phyloP scores from a whole-genome alignment of 768 basidiomycete genomes.

The Tulasnella sp. region DNA sequence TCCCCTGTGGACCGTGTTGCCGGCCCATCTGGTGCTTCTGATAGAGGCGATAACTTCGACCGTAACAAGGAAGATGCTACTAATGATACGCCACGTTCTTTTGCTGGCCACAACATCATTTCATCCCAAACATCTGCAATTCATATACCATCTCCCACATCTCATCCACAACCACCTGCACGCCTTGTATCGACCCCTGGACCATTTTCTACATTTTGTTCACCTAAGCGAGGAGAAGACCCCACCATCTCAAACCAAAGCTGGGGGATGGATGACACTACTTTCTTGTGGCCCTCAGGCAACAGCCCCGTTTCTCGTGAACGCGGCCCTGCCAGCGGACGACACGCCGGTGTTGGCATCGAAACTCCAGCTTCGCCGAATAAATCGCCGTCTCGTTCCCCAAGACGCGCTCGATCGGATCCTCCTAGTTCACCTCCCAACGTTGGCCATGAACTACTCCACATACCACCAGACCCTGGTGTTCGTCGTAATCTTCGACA shows the following conservation, averaged over 20 bases:
- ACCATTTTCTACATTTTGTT: neutral
- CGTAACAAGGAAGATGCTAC: no score
- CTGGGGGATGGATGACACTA: neutral
- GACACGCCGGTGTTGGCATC: neutral
- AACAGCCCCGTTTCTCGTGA: neutral
- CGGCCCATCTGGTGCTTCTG: neutral
- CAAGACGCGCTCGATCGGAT: constrained; percentile 1
- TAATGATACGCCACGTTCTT: no score
- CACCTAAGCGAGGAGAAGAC: neutral
- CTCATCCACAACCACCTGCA: no score
- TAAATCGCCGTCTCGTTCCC: neutral
- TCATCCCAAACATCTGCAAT: no score
- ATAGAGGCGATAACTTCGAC: neutral
- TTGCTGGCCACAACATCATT: no score
- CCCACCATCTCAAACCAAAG: neutral
- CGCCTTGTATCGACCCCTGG: no score
- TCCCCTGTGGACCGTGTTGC: neutral
- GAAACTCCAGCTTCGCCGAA: neutral
- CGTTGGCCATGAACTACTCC: neutral
- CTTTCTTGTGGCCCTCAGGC: neutral
- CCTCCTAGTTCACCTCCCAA: constrained; percentile 1
- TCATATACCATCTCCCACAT: no score
- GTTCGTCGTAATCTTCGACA: constrained; percentile 31
- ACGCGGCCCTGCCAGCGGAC: neutral
- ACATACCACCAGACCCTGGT: neutral